A percentile compares a stretch with the other conserved stretches of the same genome.
These are phyloP conservation scores for Amorphotheca resinae DNA, from an alignment of 495 filamentous ascomycete genomes.

Conservation along the genomic window DNA sequence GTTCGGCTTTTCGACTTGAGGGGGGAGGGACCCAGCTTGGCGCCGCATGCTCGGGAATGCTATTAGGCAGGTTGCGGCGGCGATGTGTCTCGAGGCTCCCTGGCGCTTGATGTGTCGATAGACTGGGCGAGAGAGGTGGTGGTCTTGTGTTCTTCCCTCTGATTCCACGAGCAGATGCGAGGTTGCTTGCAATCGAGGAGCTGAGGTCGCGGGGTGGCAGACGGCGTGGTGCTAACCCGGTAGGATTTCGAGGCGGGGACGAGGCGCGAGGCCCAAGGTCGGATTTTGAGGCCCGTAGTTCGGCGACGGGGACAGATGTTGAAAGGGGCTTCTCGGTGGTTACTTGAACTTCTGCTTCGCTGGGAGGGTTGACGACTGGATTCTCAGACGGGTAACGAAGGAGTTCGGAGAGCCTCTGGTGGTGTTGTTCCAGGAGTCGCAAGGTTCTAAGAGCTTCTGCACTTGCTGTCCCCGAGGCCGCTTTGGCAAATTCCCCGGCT, in stretches of 20 bases:
- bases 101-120: slow-evolving; percentile 63
- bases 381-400: slow-evolving; percentile 58
- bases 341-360: slow-evolving; percentile 18
- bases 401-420: slow-evolving; percentile 64
- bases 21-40: slow-evolving; percentile 33
- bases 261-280: slow-evolving; percentile 23
- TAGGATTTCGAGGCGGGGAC: slow-evolving; percentile 31
- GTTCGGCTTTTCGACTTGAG: slow-evolving; percentile 18
- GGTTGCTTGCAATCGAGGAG: slow-evolving; percentile 83
- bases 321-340: slow-evolving; percentile 20
- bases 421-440: slow-evolving; percentile 73
- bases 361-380: slow-evolving; percentile 26
- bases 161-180: slow-evolving; percentile 82
- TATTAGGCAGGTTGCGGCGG: slow-evolving; percentile 29
- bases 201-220: slow-evolving; percentile 50
- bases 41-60: slow-evolving; percentile 25
- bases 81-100: slow-evolving; percentile 53
- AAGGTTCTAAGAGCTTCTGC: slow-evolving; percentile 76
- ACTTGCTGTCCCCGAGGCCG: slow-evolving; percentile 60
- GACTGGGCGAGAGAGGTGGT: slow-evolving; percentile 46
- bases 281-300: slow-evolving; percentile 20
- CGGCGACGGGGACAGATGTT: slow-evolving; percentile 20
- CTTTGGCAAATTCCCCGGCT: slow-evolving; percentile 79
- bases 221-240: slow-evolving; percentile 30
- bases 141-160: slow-evolving; percentile 53